Percentiles rank a stretch among this genome's conserved stretches.
Evolutionary conservation across 257 asterid species (phyloP).

Genomic region (Linderniella brevidens): DNA sequence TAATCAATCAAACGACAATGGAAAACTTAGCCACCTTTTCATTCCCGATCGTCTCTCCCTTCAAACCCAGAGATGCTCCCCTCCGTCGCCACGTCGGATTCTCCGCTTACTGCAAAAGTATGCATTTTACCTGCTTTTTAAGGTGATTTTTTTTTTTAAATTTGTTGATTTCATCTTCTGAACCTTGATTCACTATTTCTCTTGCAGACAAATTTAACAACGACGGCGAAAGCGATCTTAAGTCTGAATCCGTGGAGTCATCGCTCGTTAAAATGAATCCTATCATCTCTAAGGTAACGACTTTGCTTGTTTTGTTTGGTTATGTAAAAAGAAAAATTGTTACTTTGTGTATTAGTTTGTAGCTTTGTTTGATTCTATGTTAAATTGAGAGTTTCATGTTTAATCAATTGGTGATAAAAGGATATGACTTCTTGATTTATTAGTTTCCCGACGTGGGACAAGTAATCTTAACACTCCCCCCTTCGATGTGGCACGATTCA

Average conservation of each 20-base stretch:
- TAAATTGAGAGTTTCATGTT: too few species aligned
- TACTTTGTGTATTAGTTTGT: too few species aligned
- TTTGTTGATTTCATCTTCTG: not conserved
- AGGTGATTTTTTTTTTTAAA: not conserved
- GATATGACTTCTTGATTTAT: too few species aligned
- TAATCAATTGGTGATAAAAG: too few species aligned
- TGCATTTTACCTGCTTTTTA: conserved; percentile 1
- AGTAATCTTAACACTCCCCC: too few species aligned
- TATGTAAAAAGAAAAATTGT: too few species aligned
- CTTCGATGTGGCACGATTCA: too few species aligned
- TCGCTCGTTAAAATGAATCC: conserved; percentile 35
- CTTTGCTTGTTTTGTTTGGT: not conserved
- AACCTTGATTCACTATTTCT: not conserved
- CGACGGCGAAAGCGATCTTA: conserved; percentile 34
- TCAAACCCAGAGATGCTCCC: conserved; percentile 22
- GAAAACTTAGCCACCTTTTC: conserved; percentile 12
- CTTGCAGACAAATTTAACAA: conserved; percentile 20
- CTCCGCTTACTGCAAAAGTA: conserved; percentile 48
- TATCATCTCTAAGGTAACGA: conserved; percentile 45
- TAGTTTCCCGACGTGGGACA: too few species aligned
- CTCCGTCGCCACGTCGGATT: conserved; percentile 34
- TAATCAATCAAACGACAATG: too few species aligned
- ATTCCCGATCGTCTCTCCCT: conserved; percentile 31
- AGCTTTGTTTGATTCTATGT: too few species aligned
- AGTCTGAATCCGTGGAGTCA: conserved; percentile 20